Evolutionary conservation across 1,284 basidiomycete species (phyloP).

Genomic region (Ustilago shanxiensis): DNA sequence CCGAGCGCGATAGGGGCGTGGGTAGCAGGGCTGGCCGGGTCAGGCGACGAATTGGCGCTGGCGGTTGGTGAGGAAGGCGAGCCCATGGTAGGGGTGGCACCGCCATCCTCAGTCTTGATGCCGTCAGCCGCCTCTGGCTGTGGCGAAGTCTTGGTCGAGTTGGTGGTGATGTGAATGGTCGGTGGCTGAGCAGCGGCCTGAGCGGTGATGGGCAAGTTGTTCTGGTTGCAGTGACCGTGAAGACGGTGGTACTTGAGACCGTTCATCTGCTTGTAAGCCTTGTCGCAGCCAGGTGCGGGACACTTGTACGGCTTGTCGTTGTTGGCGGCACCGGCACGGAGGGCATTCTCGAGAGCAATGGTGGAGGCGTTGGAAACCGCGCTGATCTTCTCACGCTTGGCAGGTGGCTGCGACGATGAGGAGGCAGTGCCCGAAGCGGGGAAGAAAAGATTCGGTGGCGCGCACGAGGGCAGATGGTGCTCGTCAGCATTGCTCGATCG

Average conservation of each 20-base stretch:
- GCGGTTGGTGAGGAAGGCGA: slow-evolving; percentile 36
- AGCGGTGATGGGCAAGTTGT: slow-evolving; percentile 52
- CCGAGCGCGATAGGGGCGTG: slow-evolving; percentile 38
- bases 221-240: slow-evolving; percentile 82
- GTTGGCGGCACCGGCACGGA: slow-evolving; percentile 37
- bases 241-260: slow-evolving; percentile 97
- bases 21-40: slow-evolving; percentile 39
- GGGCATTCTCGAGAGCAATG: slow-evolving; percentile 35
- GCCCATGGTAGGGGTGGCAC: slow-evolving; percentile 12
- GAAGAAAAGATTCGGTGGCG: slow-evolving; percentile 70
- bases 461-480: slow-evolving; percentile 68
- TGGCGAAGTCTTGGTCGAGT: slow-evolving; percentile 41
- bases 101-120: slow-evolving; percentile 44
- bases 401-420: slow-evolving; percentile 50
- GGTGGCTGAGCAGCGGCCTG: slow-evolving; percentile 50
- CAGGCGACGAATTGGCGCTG: slow-evolving; percentile 35
- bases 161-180: slow-evolving; percentile 45
- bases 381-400: slow-evolving; percentile 64
- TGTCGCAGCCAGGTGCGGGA: slow-evolving; percentile 96
- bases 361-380: slow-evolving; percentile 39
- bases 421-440: slow-evolving; percentile 61
- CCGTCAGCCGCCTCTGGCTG: slow-evolving; percentile 48
- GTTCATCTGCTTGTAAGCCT: slow-evolving; percentile 97
- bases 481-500: slow-evolving; percentile 56
- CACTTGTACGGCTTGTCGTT: slow-evolving; percentile 90